Evolutionary conservation across 805 yeast species (phyloP), one percentile per base, ranked within the genome.

Genomic region (Danielozyma ontarioensis): DNA sequence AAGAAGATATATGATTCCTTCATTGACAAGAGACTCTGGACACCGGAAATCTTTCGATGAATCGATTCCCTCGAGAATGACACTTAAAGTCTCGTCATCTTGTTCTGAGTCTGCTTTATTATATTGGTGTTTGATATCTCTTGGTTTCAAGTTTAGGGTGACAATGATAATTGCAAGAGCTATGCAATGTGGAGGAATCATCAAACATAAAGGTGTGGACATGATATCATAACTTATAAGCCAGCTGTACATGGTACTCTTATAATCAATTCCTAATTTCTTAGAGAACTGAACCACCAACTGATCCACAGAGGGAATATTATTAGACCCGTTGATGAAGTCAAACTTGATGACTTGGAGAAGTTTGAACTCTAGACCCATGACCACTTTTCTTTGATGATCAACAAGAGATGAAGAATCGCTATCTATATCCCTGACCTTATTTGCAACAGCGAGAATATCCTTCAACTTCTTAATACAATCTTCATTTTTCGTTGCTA

Each of bases 321-420:
- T 48, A 3, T 50, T 45, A 31, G 75, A 76, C 32, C 77, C 76
- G 27, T 74, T 69, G 44, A 94, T 69, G 48, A 86, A 85, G 54
- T 88, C 96, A 51, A 88, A 89, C 15, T 82, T 76, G 43, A 83
- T 73, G 1, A 84, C 70, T 49, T 88, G 95, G 43, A 89, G 62
- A 31, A 88, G 64, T 49, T 76, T 79, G 44, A 80, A 78, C 53
- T 88, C 96, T 24, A 81, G 46, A 13, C 64, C 63, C 45, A 85
- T 58, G 2, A 84, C 62, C 25, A 69, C 65, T 44, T 70, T 75
- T 35, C 80, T 68, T 44, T 78, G 79, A 17, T 60, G 64, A 16
- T 83, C 90, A 6, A 72, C 37, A 23, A 41, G 41, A 6, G 48
- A 24, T 14, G 30, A 36, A 17, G 41, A 19, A 24, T 59, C 59